Evolutionary conservation across 1,139 yeast genomes (phyloP).

Genomic region (Yamadazyma taylorii): DNA sequence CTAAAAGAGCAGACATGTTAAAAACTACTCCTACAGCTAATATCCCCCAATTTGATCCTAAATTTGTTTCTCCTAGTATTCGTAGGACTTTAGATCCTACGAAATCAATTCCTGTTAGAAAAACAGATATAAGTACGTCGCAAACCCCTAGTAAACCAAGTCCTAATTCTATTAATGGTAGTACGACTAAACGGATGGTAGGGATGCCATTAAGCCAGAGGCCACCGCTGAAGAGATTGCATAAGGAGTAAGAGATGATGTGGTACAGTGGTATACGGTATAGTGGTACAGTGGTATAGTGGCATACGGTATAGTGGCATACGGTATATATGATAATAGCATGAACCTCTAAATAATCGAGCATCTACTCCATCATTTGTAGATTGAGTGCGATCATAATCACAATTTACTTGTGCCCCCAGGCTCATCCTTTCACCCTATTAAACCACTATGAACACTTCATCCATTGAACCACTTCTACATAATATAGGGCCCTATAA

Average conservation of each 20-base stretch:
- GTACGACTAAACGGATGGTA: conserved; percentile 27
- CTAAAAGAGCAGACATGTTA: conserved; percentile 54
- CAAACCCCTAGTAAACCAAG: conserved; percentile 14
- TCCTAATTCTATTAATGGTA: neutral
- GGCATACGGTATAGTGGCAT: no score
- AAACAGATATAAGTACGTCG: conserved; percentile 25
- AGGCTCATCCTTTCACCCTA: no score
- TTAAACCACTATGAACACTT: conserved; percentile 9
- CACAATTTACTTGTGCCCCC: no score
- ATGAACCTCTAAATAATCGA: no score
- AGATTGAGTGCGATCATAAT: no score
- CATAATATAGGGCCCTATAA: conserved; percentile 40
- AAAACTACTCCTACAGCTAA: conserved; percentile 42
- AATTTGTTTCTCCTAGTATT: conserved; percentile 50
- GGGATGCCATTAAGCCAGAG: conserved; percentile 38
- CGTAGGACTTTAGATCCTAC: conserved; percentile 58
- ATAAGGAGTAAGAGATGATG: conserved; percentile 7
- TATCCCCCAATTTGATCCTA: conserved; percentile 47
- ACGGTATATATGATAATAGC: neutral
- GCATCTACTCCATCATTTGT: neutral
- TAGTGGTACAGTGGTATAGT: neutral
- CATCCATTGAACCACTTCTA: conserved; percentile 26
- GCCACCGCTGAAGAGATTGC: conserved; percentile 17
- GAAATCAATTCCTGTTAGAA: conserved; percentile 57
- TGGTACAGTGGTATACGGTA: neutral